Evolutionary conservation across 176 grass and related monocot species (phyloP).

Genomic region (Oryza coarctata): DNA sequence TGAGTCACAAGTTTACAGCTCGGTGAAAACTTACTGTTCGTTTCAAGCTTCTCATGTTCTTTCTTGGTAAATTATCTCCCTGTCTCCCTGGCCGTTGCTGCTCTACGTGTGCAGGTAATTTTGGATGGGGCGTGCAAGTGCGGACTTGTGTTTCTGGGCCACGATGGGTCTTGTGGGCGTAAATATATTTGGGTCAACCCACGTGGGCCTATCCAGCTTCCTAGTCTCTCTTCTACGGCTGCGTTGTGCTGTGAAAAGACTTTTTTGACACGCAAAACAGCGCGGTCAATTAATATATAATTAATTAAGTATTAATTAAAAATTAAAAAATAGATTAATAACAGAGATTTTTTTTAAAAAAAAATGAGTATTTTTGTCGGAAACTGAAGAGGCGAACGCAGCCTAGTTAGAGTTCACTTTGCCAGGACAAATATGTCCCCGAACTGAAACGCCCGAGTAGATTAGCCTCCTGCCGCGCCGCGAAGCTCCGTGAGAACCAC

Average conservation of each 20-base stretch:
- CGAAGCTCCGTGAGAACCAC: constrained; percentile 1
- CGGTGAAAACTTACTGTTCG: background rate
- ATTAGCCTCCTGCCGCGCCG: background rate
- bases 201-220: background rate
- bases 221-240: background rate
- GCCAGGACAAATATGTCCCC: constrained; percentile 3
- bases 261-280: no score
- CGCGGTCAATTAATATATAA: no score
- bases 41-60: background rate
- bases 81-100: no score
- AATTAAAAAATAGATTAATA: no score
- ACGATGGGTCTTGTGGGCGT: background rate
- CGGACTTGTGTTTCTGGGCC: background rate
- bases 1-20: background rate
- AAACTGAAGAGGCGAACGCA: no score
- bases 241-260: no score
- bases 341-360: no score
- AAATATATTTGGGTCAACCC: background rate
- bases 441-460: background rate
- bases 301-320: no score
- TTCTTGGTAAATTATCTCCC: background rate
- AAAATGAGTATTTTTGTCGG: no score
- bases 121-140: no score
- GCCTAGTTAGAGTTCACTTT: no score
- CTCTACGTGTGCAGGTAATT: no score